Base-by-base conservation (phyloP, 2,329 filamentous ascomycete genomes). In the Malbranchea cinnamomea region DNA sequence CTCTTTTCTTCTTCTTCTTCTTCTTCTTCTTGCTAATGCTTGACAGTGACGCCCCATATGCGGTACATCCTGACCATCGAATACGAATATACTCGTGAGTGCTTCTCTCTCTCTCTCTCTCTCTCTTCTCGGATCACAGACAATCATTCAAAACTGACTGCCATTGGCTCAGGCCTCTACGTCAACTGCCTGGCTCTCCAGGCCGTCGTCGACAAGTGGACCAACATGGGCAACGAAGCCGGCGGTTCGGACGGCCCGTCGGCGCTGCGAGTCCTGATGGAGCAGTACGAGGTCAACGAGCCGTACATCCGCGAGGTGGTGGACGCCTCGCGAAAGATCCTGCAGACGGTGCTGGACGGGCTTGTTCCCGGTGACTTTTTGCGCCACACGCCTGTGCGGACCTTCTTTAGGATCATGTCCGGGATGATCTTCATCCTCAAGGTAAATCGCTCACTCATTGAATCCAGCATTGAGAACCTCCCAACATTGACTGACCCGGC, bases 111-210 rank as follows among this genome's bases (percentile, higher is more conserved):
- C 12, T 17, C 11, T 29, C 10, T 11, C 24, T 9, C 30, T 19
- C 18, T 30, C 5, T 10, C 13, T 21, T 10, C 21, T 23, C 9
- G 3, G 6, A 7, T 9, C 13, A 6, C 9, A 22, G 11, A 7
- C 20, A 22, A 22, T 22, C 7, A 8, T 10, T 10, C 10, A 8
- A 22, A 22, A 18, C 19, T n/a, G 11, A 20, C 22, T 25, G 26
- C 3, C 15, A 20, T 10, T 5, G 9, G n/a, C 20, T 10, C 35
- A 54, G 58, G 58, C 9, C 41, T 94, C 29, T 95, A 95, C 49
- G 71, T 94, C 58, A 94, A 95, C 52, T 93, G 85, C 1, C 65
- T 98, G 2, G 85, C 85, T 2, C 62, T 98, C 2, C 89, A 98
- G 56, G 89, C 89, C 13, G 84, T 95, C 3, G 83, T 95, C 4